Conservation (phyloP, 805 yeast species). For the Kregervanrija fluxuum region DNA sequence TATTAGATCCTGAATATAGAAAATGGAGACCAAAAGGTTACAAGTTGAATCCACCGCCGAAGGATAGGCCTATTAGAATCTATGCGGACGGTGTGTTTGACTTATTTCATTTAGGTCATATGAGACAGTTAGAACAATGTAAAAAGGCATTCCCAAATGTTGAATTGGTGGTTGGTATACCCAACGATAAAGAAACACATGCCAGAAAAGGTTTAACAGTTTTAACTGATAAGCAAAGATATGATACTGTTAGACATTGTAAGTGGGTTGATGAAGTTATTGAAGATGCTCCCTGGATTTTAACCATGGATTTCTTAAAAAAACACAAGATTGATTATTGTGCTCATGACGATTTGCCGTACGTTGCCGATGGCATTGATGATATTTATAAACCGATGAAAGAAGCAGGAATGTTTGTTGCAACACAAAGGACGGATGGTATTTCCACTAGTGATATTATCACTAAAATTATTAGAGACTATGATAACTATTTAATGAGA, state of each 20-base stretch:
- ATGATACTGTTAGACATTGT: slow-evolving; percentile 88
- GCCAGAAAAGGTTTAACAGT: slow-evolving; percentile 91
- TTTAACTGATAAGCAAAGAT: slow-evolving; percentile 76
- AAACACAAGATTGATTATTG: slow-evolving; percentile 88
- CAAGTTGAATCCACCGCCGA: slow-evolving; percentile 74
- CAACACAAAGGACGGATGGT: slow-evolving; percentile 96
- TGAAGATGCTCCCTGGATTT: slow-evolving; percentile 93
- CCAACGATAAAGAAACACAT: slow-evolving; percentile 86
- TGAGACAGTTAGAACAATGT: slow-evolving; percentile 96
- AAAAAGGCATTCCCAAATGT: slow-evolving; percentile 86
- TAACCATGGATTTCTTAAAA: slow-evolving; percentile 70
- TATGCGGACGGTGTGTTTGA: slow-evolving; percentile 99
- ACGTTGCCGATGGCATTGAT: slow-evolving; percentile 80
- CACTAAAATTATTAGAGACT: slow-evolving; percentile 89
- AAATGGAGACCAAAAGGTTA: slow-evolving; percentile 77
- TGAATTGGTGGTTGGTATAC: slow-evolving; percentile 82
- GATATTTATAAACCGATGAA: slow-evolving; percentile 93
- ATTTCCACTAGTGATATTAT: slow-evolving; percentile 93
- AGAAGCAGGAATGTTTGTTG: slow-evolving; percentile 80
- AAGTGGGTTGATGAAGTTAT: slow-evolving; percentile 97
- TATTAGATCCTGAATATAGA: slow-evolving; percentile 61
- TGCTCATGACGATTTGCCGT: slow-evolving; percentile 96
- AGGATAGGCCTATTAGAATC: slow-evolving; percentile 79
- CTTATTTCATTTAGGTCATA: slow-evolving; percentile 92
- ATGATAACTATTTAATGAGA: slow-evolving; percentile 93